Percentiles rank a stretch among this genome's conserved stretches.
Evolutionary conservation across 371 early-diverging fungal genomes (phyloP).

Genomic region (Furculomyces boomerangus): DNA sequence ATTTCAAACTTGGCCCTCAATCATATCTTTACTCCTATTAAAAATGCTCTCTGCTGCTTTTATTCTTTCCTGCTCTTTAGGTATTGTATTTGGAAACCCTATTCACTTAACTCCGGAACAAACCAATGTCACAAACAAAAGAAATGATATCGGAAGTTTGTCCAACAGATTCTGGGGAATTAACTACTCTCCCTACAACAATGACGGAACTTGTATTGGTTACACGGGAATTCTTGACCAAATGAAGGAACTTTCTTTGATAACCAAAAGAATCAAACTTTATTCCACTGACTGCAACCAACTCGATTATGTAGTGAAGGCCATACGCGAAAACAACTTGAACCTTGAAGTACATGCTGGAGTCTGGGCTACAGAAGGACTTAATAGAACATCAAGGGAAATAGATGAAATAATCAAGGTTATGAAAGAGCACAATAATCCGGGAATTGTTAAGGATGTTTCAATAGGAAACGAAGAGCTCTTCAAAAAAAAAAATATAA

Average conservation of each 20-base stretch:
- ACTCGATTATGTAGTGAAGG: slow-evolving; percentile 13
- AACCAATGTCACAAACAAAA: too few relatives aligned
- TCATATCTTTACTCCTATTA: too few relatives aligned
- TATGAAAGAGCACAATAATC: slow-evolving; percentile 9
- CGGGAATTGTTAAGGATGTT: slow-evolving; percentile 13
- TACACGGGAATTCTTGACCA: slow-evolving; percentile 6
- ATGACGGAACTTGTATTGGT: slow-evolving; percentile 20
- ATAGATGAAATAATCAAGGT: slow-evolving; percentile 13
- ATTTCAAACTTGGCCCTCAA: too few relatives aligned
- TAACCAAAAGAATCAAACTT: slow-evolving; percentile 18
- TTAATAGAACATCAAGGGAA: slow-evolving; percentile 9
- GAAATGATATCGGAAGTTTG: too few relatives aligned
- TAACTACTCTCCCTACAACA: slow-evolving; percentile 21
- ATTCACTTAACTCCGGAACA: too few relatives aligned
- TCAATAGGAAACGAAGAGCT: slow-evolving; percentile 23
- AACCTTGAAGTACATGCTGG: slow-evolving; percentile 15
- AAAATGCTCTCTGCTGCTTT: too few relatives aligned
- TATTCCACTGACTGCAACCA: slow-evolving; percentile 25
- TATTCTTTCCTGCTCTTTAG: too few relatives aligned
- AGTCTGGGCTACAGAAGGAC: slow-evolving; percentile 16
- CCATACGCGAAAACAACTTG: slow-evolving; percentile 11
- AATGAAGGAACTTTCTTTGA: slow-evolving; percentile 9
- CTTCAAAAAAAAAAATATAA: slow-evolving; percentile 14
- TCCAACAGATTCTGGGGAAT: slow-evolving; percentile 25
- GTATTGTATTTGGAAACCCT: too few relatives aligned